Evolutionary conservation across 257 asterid species (phyloP), one percentile per base, ranked within the genome.

Genomic region (Solanum phureja): DNA sequence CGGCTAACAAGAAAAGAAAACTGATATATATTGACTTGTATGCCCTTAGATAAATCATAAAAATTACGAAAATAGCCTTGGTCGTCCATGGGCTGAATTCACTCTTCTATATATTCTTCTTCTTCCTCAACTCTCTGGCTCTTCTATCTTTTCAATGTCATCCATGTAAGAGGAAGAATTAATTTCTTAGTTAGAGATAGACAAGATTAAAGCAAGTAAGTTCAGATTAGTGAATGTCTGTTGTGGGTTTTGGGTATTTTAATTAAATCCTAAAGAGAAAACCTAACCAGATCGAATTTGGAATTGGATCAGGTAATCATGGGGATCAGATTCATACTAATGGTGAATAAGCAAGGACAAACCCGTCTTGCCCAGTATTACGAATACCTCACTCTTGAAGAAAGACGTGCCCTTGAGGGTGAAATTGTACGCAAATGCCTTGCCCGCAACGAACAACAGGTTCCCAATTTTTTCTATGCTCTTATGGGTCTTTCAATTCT

Each of bases 271-370:
- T 52, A 52, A 52, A 52, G 23, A 52, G 58, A 52, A 62, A 62
- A 62, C 71, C 29, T 62, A 62, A 62, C 6, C 31, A 62, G 29
- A 62, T n/a, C 21, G 23, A 27, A 68, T 11, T n/a, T 13, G 27
- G 72, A 6, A 62, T 71, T 16, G 82, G 42, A 23, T 37, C 56
- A 71, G 87, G 52, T 38, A 68, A 35, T 31, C 34, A 97, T 97
- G 99, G 99, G 99, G 46, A 97, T 97, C 83, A 90, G 99, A 94
- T 97, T 97, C 93, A 93, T 97, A 37, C 52, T 97, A 75, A 95
- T 97, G 99, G 99, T 97, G 93, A 97, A 95, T 94, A 97, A 97
- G 93, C 99, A 97, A 89, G 99, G 99, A 8, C 99, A 97, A 91
- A 97, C 99, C 40, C 97, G 99, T 75, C 90, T 97, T 37, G 99